Base-by-base conservation (phyloP, 2,329 filamentous ascomycete species). In the Paecilomyces formosus region DNA sequence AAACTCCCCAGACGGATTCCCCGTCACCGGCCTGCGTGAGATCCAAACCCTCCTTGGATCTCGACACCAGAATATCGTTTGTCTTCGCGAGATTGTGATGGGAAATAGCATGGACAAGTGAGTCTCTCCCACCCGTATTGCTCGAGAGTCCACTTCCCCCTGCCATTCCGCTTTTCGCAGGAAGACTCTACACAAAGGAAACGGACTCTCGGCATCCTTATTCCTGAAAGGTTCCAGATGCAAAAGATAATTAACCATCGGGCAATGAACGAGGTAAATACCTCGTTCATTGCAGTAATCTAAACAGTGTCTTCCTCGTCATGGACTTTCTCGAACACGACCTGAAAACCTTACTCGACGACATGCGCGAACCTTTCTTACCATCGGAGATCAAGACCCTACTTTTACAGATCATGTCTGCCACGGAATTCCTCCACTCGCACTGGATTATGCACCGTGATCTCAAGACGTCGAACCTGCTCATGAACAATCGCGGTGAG, bases 291-390 rank as follows among this genome's bases (percentile, higher is more conserved):
- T 57, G 52, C 55, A 55, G 55, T 61, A 66, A 68, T 62, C n/a
- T 9, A 45, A 66, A 73, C 73, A 91, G 88, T 77, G 88, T 97
- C 64, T 95, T 91, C 73, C 85, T 99, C 58, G 94, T 97, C 62
- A 93, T 99, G 82, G 92, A 97, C 71, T 99, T 97, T 75, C 81
- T 97, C 68, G 93, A 97, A 79, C 94, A 99, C 80, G 94, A 99
- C 70, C 85, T 99, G 58, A 96, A 95, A 75, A 90, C 88, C 57
- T 83, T 99, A 58, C 88, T 96, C 63, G 90, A 95, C 74, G 90
- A 95, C 70, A 96, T 97, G 91, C 84, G 88, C 56, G 90, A 97
- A 70, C 92, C 92, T 0, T 99, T 99, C 72, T 82, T 96, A 58
- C 88, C 90, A 1, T 96, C 90, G 50, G 94, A 99, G 74, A 86